phyloP scores from a whole-genome alignment of 108 stramenopile species.

The Cylindrotheca closterium region DNA sequence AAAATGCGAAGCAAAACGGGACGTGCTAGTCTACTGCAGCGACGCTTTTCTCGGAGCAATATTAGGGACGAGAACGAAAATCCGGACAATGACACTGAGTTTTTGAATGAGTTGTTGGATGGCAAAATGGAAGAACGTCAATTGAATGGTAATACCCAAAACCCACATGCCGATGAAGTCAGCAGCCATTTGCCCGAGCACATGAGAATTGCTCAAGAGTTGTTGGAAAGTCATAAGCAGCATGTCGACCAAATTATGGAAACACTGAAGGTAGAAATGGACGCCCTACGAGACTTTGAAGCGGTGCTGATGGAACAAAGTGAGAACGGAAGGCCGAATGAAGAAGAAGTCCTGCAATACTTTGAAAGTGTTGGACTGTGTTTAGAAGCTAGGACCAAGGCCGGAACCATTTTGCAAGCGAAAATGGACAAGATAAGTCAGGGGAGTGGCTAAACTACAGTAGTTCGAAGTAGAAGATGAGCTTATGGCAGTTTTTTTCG shows the following conservation, averaged over 20 bases:
- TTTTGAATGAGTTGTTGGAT: not conserved
- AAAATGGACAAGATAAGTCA: conserved; percentile 76
- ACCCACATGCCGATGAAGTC: not conserved
- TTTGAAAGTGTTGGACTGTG: conserved; percentile 77
- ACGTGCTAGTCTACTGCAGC: conserved; percentile 37
- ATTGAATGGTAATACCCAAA: not conserved
- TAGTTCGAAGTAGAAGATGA: too few species aligned
- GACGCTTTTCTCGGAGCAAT: conserved; percentile 20
- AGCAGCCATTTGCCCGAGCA: conserved; percentile 34
- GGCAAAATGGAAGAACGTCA: not conserved
- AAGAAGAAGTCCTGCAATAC: conserved; percentile 83
- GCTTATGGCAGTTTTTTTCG: too few species aligned
- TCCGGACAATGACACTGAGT: not conserved
- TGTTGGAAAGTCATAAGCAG: conserved; percentile 63
- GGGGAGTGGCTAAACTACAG: too few species aligned
- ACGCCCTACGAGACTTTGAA: conserved; percentile 72
- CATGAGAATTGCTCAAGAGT: conserved; percentile 48
- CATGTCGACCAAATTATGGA: conserved; percentile 75
- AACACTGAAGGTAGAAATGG: conserved; percentile 73
- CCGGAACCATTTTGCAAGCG: conserved; percentile 43
- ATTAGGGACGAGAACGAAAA: not conserved
- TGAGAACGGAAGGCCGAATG: conserved; percentile 37
- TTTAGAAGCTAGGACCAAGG: conserved; percentile 56
- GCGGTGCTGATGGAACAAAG: conserved; percentile 43
- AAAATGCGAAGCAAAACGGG: conserved; percentile 30